Evolutionary conservation across 495 filamentous ascomycete genomes (phyloP).

Genomic region (Chaetomidium leptoderma): DNA sequence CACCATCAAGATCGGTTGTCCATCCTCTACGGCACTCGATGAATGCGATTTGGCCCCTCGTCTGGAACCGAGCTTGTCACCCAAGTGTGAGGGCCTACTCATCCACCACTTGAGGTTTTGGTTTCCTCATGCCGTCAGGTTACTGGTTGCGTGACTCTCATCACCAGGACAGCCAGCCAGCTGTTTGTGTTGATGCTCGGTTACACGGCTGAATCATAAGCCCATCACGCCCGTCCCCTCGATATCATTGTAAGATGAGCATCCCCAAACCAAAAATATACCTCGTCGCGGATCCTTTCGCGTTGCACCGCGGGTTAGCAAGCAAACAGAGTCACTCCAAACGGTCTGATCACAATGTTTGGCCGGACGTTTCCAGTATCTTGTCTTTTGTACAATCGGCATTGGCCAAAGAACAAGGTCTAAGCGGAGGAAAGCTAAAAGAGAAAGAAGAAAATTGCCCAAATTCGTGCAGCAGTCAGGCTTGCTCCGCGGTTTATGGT

Average conservation of each 20-base stretch:
- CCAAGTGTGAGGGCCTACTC: background rate
- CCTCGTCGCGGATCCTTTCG: background rate
- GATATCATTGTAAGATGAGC: background rate
- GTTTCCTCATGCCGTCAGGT: background rate
- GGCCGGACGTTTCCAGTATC: background rate
- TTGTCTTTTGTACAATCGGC: constrained; percentile 20
- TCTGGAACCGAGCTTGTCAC: background rate
- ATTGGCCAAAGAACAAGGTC: constrained; percentile 17
- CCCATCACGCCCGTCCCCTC: background rate
- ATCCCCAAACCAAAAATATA: background rate
- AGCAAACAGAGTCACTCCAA: too few species aligned
- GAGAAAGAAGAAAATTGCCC: constrained; percentile 7
- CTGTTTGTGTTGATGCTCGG: background rate
- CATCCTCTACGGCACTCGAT: background rate
- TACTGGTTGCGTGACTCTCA: too few species aligned
- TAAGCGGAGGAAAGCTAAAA: constrained; percentile 12
- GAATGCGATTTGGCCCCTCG: background rate
- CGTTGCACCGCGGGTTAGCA: background rate
- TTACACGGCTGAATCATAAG: background rate
- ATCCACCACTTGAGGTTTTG: background rate
- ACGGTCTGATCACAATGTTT: background rate
- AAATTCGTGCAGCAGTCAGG: constrained; percentile 15
- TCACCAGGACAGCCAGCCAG: background rate
- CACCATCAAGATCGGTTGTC: background rate
- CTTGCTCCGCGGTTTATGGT: constrained; percentile 22